Evolutionary conservation across 2,329 filamentous ascomycete species (phyloP), one percentile per base, ranked within the genome.

Genomic region (Exserohilum rostratum): DNA sequence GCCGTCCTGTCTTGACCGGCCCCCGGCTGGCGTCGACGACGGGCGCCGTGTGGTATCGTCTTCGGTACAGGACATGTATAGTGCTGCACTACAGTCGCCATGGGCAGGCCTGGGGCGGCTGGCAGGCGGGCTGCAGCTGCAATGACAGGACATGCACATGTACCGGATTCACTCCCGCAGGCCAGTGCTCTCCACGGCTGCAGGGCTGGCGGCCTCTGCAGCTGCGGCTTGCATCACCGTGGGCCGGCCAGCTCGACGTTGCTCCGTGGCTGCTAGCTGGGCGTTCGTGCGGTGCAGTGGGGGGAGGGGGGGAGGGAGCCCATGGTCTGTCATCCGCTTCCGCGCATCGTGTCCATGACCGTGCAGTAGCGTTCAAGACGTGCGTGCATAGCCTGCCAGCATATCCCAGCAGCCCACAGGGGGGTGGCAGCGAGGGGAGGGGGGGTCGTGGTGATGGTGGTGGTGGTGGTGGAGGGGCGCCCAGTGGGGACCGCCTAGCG

Each of bases 281-380:
- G 65, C 58, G 46, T 56, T 65, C 48, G 48, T 62, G 58, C 64
- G 56, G 58, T 58, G 55, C 60, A 45, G 40, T 42, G 11, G 35
- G 35, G 34, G 13, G 13, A 3, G 13, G 35, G 13, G 13, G 11
- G 13, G 35, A 12, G 15, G 18, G 18, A 13, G 22, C 22, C 22
- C 22, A 25, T 25, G 22, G 22, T 43, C 30, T 22, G 30, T 50
- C 47, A 47, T 61, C 67, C 66, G 65, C 62, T 72, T 72, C 69
- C 68, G 68, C 69, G 64, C 62, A 61, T 69, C 60, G 49, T 58
- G 33, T 57, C 54, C n/a, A n/a, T n/a, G n/a, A n/a, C n/a, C 13
- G 57, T 67, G 68, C 69, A 69, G 66, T 69, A 68, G 66, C 61
- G 62, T 50, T 45, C 11, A 57, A 53, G 56, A 52, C 55, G 51